These are phyloP conservation scores for Stephania japonica DNA, from an alignment of 164 flowering plant genomes.

Conservation along the genomic window DNA sequence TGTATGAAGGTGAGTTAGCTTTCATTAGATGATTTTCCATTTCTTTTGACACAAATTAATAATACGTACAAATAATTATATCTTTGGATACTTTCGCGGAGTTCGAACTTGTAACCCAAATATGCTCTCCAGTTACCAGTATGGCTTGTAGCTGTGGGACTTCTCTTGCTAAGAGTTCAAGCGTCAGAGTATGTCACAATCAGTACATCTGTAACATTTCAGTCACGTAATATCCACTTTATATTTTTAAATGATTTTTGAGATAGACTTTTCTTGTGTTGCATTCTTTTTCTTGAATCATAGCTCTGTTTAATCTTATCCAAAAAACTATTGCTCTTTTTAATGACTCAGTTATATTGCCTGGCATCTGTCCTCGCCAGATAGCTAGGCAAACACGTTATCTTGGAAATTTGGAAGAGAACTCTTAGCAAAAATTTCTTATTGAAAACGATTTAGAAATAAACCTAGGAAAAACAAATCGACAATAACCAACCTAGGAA, in stretches of 20 bases:
- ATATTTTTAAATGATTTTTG: not conserved
- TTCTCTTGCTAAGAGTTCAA: not conserved
- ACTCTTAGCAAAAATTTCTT: not conserved
- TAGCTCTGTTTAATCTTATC: not conserved
- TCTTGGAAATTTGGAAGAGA: not conserved
- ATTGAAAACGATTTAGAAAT: not conserved
- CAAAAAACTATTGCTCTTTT: not conserved
- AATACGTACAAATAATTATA: not conserved
- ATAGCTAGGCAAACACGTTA: not conserved
- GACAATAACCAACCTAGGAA: not conserved
- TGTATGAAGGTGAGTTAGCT: not conserved
- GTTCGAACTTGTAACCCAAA: not conserved
- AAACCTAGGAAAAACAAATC: not conserved
- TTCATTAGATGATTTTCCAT: not conserved
- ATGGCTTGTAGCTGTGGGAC: not conserved
- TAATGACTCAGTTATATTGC: not conserved
- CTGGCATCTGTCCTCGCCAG: not conserved
- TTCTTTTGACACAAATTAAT: not conserved
- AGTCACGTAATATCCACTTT: not conserved
- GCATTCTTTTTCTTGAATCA: too few species aligned
- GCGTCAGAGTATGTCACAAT: not conserved
- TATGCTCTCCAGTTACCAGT: not conserved
- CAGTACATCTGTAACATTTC: not conserved
- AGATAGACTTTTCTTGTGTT: too few species aligned
- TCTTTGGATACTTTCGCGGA: not conserved